Base-by-base conservation (phyloP, 768 basidiomycete genomes). In the Leccinum rimulosum region DNA sequence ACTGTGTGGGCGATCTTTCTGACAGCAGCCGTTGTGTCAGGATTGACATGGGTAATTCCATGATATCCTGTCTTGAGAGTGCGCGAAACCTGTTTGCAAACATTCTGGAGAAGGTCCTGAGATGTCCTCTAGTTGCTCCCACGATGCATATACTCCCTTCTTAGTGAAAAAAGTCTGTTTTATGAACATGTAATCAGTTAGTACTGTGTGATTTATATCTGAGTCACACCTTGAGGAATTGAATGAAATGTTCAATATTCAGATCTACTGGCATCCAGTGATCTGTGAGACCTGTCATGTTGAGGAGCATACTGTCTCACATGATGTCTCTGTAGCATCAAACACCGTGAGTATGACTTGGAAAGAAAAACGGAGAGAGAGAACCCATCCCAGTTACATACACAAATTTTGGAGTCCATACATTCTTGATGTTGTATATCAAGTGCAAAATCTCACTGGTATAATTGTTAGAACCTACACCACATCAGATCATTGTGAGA, bases 191-290 rank as follows among this genome's bases (percentile, higher is more conserved):
- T 28, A 28, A 28, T 7, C 6, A 7, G 6, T 28, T 28, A 28
- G 28, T 1, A 28, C 28, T 28, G 6, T 28, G 28, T 7, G 28
- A 28, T 28, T 28, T 28, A 28, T 28, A 28, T 28, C 28, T 28
- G 28, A 28, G 28, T 28, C 28, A 28, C 28, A 73, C 72, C 72
- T 76, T 77, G 0, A 75, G 55, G 54, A 73, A 67, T 0, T 66
- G 55, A 52, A 79, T 76, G 0, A 70, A 36, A 57, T 79, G 76
- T 47, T 79, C 71, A 3, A 77, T 76, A 50, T 79, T 77, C 9
- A 74, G 14, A 45, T 77, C 72, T 19, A 76, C 66, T 1, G 58
- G 64, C 74, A 77, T 77, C 3, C 56, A 65, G 54, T 76, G 74
- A 1, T 75, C 72, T 4, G 65, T 56, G 3, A 72, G 54, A 0